Evolutionary conservation across 257 asterid genomes (phyloP).

Genomic region (Solanum pennellii): DNA sequence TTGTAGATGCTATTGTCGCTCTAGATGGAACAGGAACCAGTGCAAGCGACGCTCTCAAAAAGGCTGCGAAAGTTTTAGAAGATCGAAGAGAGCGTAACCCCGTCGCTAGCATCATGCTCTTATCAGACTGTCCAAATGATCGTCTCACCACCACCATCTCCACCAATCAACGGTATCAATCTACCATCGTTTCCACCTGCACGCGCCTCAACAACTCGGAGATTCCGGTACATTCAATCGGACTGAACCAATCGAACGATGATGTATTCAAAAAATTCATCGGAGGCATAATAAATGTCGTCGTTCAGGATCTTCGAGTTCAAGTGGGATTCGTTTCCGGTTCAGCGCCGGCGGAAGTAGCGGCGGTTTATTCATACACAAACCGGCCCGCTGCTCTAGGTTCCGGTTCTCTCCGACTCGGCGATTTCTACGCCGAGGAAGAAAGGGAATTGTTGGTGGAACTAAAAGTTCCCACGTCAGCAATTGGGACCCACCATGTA

Average conservation of each 20-base stretch:
- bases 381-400: conserved; percentile 51
- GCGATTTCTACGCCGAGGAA: conserved; percentile 70
- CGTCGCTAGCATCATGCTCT: conserved; percentile 50
- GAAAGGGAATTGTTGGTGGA: conserved; percentile 74
- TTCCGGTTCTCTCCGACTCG: conserved; percentile 47
- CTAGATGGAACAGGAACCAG: conserved; percentile 51
- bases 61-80: conserved; percentile 86
- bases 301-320: conserved; percentile 52
- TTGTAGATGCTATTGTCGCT: conserved; percentile 63
- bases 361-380: conserved; percentile 47
- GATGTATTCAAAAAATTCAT: conserved; percentile 29
- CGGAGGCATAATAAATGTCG: conserved; percentile 31
- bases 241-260: conserved; percentile 19
- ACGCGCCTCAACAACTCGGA: conserved; percentile 46
- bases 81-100: conserved; percentile 87
- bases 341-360: conserved; percentile 52
- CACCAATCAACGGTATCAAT: conserved; percentile 1
- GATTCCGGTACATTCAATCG: conserved; percentile 54
- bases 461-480: conserved; percentile 64
- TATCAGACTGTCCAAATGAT: conserved; percentile 43
- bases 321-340: conserved; percentile 43
- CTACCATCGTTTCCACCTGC: conserved; percentile 34
- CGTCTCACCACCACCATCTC: conserved; percentile 6
- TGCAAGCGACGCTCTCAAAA: conserved; percentile 65
- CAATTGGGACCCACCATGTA: conserved; percentile 58